Evolutionary conservation across 2,329 filamentous ascomycete genomes (phyloP), one percentile per base, ranked within the genome.

Genomic region (Penicillium sp.): DNA sequence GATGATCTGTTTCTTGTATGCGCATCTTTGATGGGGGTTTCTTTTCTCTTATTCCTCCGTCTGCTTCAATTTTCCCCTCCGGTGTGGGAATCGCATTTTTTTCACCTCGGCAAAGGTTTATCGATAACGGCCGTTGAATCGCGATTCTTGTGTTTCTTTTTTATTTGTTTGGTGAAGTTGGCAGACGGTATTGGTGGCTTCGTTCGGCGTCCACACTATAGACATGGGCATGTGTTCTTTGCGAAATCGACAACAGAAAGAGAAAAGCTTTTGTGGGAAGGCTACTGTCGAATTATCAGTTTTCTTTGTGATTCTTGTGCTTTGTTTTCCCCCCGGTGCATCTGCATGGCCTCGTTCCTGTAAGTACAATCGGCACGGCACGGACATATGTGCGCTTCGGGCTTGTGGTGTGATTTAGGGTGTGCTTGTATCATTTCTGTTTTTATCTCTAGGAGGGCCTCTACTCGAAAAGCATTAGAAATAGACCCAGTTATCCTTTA

Each of bases 131-230:
- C 54, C 41, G 56, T 55, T 57, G 56, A 50, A 50, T 63, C 65
- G 63, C 61, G 63, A 63, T 61, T 66, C 62, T 60, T 54, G 54
- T 56, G 60, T 56, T 54, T 51, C 24, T 65, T 58, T 48, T 62
- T 59, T 54, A 45, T 63, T 54, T 61, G 55, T 56, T 61, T 65
- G 62, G 64, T 64, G 64, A 65, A 41, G 62, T 65, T 64, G 65
- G 61, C 55, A 63, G 27, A 28, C 27, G 27, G 67, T 65, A 66
- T 60, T 60, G 63, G 62, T 66, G 64, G 67, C 62, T 69, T 71
- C 62, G 62, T 69, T 63, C 61, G 70, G 70, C 70, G 70, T 72
- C 70, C 68, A 70, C 63, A 51, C 61, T 57, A 72, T 72, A 72
- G 70, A 72, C 67, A 64, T 67, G 70, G 69, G 69, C 68, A 71